phyloP scores from a whole-genome alignment of 805 yeast species.

The Candida xiaguanensis region DNA sequence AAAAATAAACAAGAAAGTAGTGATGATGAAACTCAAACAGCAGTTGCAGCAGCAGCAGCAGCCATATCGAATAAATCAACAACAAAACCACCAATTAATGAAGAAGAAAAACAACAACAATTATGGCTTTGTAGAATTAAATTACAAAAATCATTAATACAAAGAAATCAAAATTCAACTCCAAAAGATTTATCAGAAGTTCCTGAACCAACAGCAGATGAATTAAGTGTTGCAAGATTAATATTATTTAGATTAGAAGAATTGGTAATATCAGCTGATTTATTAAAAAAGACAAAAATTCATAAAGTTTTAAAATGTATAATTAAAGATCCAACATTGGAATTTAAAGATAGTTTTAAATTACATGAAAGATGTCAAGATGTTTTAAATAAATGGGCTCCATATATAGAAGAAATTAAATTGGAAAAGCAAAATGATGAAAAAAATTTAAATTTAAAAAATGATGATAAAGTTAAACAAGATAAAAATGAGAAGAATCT shows the following conservation, averaged over 20 bases:
- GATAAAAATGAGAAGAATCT: constrained; percentile 1
- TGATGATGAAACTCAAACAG: constrained; percentile 8
- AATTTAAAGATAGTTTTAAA: constrained; percentile 41
- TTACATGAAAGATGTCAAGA: constrained; percentile 43
- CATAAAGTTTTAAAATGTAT: constrained; percentile 53
- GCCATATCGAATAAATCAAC: constrained; percentile 9
- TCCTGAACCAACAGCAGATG: constrained; percentile 42
- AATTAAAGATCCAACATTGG: constrained; percentile 34
- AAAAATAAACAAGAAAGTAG: constrained; percentile 6
- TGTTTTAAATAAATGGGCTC: constrained; percentile 40
- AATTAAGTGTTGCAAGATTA: constrained; percentile 38
- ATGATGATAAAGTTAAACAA: not conserved
- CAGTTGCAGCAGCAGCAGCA: constrained; percentile 7
- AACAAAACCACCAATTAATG: constrained; percentile 16
- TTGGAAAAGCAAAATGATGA: constrained; percentile 21
- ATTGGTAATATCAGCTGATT: constrained; percentile 38
- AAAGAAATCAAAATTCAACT: constrained; percentile 38
- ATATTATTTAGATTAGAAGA: constrained; percentile 39
- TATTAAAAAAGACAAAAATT: constrained; percentile 43
- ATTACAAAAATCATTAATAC: constrained; percentile 47
- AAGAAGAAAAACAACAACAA: constrained; percentile 42
- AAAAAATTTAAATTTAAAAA: not conserved
- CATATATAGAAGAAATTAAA: constrained; percentile 32
- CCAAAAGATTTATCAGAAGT: constrained; percentile 31
- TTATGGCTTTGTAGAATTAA: constrained; percentile 46